phyloP scores from a whole-genome alignment of 257 asterid species.

The Solanum virginianum region DNA sequence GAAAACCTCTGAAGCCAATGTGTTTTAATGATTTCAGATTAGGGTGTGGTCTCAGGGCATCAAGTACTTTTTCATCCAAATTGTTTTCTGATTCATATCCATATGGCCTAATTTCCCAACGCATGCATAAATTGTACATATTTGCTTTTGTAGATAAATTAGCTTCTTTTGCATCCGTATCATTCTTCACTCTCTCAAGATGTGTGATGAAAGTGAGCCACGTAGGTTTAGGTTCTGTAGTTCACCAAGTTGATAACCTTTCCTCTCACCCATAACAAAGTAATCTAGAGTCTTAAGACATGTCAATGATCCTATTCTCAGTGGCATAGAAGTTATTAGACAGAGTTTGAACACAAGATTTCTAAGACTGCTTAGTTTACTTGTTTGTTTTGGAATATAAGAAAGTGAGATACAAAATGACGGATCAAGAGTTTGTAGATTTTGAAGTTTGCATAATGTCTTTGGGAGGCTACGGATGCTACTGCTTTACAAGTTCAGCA shows the following conservation, averaged over 20 bases:
- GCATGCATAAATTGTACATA: not conserved
- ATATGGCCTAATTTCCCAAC: not conserved
- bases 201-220: not conserved
- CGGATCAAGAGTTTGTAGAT: not conserved
- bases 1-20: not conserved
- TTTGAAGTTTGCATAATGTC: too few species aligned
- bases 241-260: constrained; percentile 8
- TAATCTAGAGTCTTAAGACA: constrained; percentile 4
- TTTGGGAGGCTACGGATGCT: too few species aligned
- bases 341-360: not conserved
- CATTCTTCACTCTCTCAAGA: constrained; percentile 11
- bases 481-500: too few species aligned
- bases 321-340: constrained; percentile 8
- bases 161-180: constrained; percentile 8
- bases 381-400: not conserved
- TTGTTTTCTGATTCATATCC: not conserved
- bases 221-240: constrained; percentile 4
- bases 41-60: not conserved
- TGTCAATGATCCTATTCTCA: constrained; percentile 8
- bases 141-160: constrained; percentile 1
- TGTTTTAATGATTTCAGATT: not conserved
- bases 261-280: constrained; percentile 6
- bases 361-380: constrained; percentile 7
- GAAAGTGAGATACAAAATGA: not conserved
- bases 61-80: not conserved